Base-by-base conservation (phyloP, 1,284 basidiomycete genomes). In the Ustilago hordei region DNA sequence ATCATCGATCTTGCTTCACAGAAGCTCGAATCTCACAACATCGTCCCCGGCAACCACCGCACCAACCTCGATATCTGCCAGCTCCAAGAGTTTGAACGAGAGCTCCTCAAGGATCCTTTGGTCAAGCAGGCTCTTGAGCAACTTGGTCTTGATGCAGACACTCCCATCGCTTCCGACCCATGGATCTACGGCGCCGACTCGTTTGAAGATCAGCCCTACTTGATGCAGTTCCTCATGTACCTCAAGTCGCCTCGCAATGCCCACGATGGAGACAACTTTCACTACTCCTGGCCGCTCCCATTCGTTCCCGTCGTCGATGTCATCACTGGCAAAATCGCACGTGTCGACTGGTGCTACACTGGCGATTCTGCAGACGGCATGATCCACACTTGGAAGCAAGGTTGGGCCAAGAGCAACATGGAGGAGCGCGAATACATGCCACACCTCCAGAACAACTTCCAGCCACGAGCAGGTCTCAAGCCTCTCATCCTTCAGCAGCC, bases 241-340 rank as follows among this genome's bases (percentile, higher is more conserved):
- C 62, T 81, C 59, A 68, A 70, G 60, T 69, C 74, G 3, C 74
- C 69, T 9, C 43, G 64, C 4, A 38, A 34, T 15, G 68, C 47
- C 3, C 32, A 62, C 36, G 66, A 81, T 43, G 66, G 64, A 3
- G 78, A 85, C 55, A 74, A 78, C 41, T 82, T 81, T 73, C 86
- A 87, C 79, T 87, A 87, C 74, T 76, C 86, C 34, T 76, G 78
- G 17, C 87, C 87, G 1, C 70, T 87, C 8, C 86, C 87, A 4
- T 69, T 87, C 55, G 72, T 86, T 28, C 87, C 87, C 5, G 78
- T 83, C 35, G 68, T 87, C 50, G 73, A 75, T 45, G 79, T 81
- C 23, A 71, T 82, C 69, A 60, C 66, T 41, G 81, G 82, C 19
- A 64, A 75, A 59, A 61, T 86, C 13, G 45, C 55, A 1, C 58